Base-by-base conservation (phyloP, 805 yeast species). In the Dipodascus albidus region DNA sequence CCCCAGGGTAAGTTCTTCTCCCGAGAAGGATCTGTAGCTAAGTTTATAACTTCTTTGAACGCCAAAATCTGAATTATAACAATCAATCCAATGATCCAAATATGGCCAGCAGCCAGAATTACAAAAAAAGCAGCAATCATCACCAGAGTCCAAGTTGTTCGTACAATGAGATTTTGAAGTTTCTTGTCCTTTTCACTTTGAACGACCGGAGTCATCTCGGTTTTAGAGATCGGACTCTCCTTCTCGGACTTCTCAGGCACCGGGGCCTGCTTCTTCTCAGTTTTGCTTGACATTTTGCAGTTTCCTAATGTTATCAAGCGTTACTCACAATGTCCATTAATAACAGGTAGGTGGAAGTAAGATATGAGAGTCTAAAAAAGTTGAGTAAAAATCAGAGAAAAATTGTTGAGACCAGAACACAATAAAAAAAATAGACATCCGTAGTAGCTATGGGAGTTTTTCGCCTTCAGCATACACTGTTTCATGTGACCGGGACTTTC, bases 141-240 rank as follows among this genome's bases (percentile, higher is more conserved):
- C 17, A 93, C 88, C 61, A 93, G 68, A 0, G 97, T 86, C 98
- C 98, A 93, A 50, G 86, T 74, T 2, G 98, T 83, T 60, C 99
- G 80, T 23, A 89, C 87, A 49, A 89, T 66, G 63, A 93, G 89
- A 47, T 90, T 85, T 70, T 83, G 90, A 60, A 82, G 83, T 71
- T 87, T 87, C 70, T 78, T 79, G 58, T 81, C 85, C 44, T 63
- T 66, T 57, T 79, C 83, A 3, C 20, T 3, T 6, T 14, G 20
- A 4, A 38, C 44, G 8, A n/a, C n/a, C n/a, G n/a, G n/a, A n/a
- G n/a, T n/a, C n/a, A n/a, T n/a, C n/a, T n/a, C n/a, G n/a, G n/a
- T n/a, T n/a, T n/a, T n/a, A n/a, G n/a, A n/a, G n/a, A n/a, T n/a
- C n/a, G n/a, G n/a, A 14, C n/a, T 19, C 44, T 38, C n/a, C 44